These are phyloP conservation scores for Hippophae gyantsensis DNA, from an alignment of 306 rosid genomes.

Conservation along the genomic window DNA sequence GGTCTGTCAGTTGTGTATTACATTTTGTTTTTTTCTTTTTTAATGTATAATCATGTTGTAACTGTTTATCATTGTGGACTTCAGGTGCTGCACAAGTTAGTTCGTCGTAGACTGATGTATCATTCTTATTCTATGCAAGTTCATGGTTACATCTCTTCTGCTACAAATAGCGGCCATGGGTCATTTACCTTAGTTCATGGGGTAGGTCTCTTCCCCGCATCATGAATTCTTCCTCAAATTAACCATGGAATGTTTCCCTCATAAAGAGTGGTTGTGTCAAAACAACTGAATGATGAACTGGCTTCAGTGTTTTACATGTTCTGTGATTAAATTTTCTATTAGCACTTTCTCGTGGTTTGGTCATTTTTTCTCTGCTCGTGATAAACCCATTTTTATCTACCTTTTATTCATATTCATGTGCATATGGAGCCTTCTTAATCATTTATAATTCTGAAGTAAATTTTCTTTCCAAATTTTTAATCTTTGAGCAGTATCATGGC, in stretches of 20 bases:
- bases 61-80: conserved; percentile 6
- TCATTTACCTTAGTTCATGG: conserved; percentile 88
- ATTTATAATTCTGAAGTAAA: not conserved
- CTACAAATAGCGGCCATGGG: conserved; percentile 40
- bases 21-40: not conserved
- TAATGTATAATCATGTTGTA: conserved; percentile 2
- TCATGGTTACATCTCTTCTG: conserved; percentile 73
- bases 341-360: not conserved
- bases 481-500: conserved; percentile 67
- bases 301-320: no score
- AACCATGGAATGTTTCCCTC: not conserved
- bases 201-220: conserved; percentile 41
- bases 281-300: no score
- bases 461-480: not conserved
- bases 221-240: conserved; percentile 11
- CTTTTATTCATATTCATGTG: not conserved
- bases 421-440: not conserved
- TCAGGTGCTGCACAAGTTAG: conserved; percentile 81
- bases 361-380: not conserved
- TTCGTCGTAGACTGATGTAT: conserved; percentile 67
- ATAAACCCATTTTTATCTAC: not conserved
- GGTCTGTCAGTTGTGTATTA: conserved; percentile 31
- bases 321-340: no score
- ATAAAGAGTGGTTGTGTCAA: conserved; percentile 1
- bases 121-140: conserved; percentile 96